Conservation (phyloP, 106 monocot genomes). For the Acanthochlamys bracteata region DNA sequence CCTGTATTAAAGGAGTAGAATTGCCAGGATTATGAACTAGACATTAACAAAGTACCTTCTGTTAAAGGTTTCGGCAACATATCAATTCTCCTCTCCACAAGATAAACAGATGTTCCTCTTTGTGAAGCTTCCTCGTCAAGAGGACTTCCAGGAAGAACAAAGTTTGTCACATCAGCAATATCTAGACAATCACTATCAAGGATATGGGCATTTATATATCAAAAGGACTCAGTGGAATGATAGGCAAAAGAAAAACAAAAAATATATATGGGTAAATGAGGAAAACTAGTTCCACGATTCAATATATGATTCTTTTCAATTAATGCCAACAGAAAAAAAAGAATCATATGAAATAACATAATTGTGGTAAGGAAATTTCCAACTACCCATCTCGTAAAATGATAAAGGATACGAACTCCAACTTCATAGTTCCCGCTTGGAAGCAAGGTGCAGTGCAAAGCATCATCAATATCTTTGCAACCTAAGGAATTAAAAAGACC, state of each 20-base stretch:
- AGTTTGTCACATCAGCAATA: constrained; percentile 99
- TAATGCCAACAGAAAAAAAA: too few species aligned
- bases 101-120: constrained; percentile 97
- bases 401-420: constrained; percentile 96
- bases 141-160: constrained; percentile 89
- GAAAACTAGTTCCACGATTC: too few species aligned
- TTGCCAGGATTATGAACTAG: too few species aligned
- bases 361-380: neutral
- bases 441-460: constrained; percentile 79
- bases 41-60: constrained; percentile 53
- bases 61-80: constrained; percentile 99
- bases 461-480: constrained; percentile 99
- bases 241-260: neutral
- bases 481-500: constrained; percentile 33
- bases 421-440: constrained; percentile 97
- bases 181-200: constrained; percentile 52
- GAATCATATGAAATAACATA: neutral
- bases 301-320: too few species aligned
- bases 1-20: neutral
- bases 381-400: neutral
- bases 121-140: constrained; percentile 93
- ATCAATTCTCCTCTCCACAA: constrained; percentile 94
- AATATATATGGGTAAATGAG: neutral
- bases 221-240: neutral
- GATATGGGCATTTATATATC: constrained; percentile 3